Evolutionary conservation across 352 stramenopile genomes (phyloP).

Genomic region (Thalassiosira sp.): DNA sequence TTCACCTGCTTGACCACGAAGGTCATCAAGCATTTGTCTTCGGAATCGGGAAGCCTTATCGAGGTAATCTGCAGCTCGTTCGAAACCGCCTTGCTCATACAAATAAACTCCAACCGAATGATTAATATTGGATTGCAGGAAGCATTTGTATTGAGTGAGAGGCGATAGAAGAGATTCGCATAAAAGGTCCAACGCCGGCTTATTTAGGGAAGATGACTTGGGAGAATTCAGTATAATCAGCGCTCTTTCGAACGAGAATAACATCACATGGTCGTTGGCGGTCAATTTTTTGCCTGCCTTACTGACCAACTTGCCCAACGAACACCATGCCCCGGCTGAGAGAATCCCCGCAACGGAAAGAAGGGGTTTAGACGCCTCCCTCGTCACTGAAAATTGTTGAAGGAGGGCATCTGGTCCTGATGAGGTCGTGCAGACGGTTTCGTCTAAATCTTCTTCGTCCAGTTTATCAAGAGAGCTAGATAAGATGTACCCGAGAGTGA

Average conservation of each 20-base stretch:
- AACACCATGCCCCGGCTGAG: conserved; percentile 45
- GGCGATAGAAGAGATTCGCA: conserved; percentile 24
- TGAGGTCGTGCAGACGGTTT: conserved; percentile 22
- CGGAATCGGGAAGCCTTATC: conserved; percentile 33
- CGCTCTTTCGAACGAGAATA: conserved; percentile 46
- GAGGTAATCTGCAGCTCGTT: conserved; percentile 31
- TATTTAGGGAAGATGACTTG: conserved; percentile 35
- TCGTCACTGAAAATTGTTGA: conserved; percentile 41
- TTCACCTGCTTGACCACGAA: conserved; percentile 16
- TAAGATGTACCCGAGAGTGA: conserved; percentile 42
- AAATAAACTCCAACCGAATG: conserved; percentile 49
- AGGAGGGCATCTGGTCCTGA: conserved; percentile 24
- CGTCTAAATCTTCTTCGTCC: conserved; percentile 59
- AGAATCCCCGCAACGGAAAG: conserved; percentile 51
- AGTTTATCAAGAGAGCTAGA: conserved; percentile 32
- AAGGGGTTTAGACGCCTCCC: conserved; percentile 39
- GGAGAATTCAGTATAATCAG: conserved; percentile 42
- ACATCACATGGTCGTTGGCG: conserved; percentile 24
- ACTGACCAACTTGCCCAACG: conserved; percentile 32
- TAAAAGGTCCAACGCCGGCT: conserved; percentile 22
- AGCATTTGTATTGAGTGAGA: conserved; percentile 43
- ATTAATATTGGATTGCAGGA: conserved; percentile 51
- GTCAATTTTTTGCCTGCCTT: conserved; percentile 14
- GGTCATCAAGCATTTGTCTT: conserved; percentile 46
- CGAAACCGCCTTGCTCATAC: conserved; percentile 48